A percentile compares a stretch with the other conserved stretches of the same genome.
These are phyloP conservation scores for Calonectria multiphialidica DNA, from an alignment of 2,329 filamentous ascomycete genomes.

Conservation along the genomic window DNA sequence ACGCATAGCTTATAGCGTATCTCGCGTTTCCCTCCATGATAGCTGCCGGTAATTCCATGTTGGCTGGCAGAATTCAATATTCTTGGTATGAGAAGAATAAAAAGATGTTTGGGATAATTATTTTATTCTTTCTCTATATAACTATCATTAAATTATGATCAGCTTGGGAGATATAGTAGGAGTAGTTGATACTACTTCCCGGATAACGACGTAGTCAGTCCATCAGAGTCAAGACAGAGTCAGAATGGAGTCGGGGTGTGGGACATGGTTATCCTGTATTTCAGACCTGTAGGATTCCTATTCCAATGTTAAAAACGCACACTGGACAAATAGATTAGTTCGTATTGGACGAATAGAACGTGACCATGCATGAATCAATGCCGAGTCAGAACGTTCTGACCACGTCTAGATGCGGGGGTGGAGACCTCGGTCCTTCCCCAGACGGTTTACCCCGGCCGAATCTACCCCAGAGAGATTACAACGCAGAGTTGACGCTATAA, in stretches of 20 bases:
- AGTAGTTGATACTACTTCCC: not conserved
- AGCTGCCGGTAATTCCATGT: not conserved
- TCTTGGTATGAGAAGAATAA: not conserved
- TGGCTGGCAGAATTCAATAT: not conserved
- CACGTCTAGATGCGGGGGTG: not conserved
- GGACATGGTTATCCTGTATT: not conserved
- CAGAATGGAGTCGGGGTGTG: not conserved
- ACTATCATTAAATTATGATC: not conserved
- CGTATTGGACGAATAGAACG: not conserved
- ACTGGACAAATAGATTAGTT: not conserved
- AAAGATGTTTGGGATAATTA: not conserved
- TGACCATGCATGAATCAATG: not conserved
- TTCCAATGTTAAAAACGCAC: not conserved
- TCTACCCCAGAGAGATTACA: not conserved
- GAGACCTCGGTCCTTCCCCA: not conserved
- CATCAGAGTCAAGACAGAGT: not conserved
- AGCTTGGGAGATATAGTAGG: no score
- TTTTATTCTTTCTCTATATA: not conserved
- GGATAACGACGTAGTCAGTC: not conserved
- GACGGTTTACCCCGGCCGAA: not conserved
- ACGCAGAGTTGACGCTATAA: not conserved
- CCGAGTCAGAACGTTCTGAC: constrained; percentile 14
- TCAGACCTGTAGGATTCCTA: not conserved
- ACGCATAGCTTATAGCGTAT: not conserved
- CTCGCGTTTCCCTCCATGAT: not conserved